Conservation (phyloP, 2,329 filamentous ascomycete genomes). For the Macrophomina pseudophaseolina region DNA sequence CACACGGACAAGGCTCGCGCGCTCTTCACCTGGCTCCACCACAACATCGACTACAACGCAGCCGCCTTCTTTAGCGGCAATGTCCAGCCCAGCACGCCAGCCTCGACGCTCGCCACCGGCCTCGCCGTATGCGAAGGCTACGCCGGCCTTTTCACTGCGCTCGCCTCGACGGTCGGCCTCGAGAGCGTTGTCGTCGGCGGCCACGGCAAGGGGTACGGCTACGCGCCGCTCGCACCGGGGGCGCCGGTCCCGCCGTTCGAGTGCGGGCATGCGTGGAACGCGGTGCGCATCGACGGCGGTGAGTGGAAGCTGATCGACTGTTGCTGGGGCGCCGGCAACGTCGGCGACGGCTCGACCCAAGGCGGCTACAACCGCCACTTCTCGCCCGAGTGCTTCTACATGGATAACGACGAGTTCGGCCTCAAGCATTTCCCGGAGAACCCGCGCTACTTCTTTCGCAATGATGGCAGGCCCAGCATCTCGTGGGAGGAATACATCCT, state of each 20-base stretch:
- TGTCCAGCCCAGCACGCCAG: conserved; percentile 70
- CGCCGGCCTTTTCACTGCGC: conserved; percentile 77
- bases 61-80: conserved; percentile 76
- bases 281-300: conserved; percentile 82
- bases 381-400: conserved; percentile 64
- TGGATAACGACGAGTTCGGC: conserved; percentile 80
- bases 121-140: conserved; percentile 92
- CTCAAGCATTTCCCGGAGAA: conserved; percentile 78
- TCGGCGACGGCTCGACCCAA: conserved; percentile 46
- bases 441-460: conserved; percentile 71
- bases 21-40: conserved; percentile 94
- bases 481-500: conserved; percentile 84
- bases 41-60: conserved; percentile 88
- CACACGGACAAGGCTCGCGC: conserved; percentile 88
- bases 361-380: conserved; percentile 71
- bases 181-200: conserved; percentile 76
- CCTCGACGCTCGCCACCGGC: conserved; percentile 75
- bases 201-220: conserved; percentile 86
- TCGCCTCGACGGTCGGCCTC: conserved; percentile 80
- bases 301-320: conserved; percentile 90
- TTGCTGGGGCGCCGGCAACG: conserved; percentile 88
- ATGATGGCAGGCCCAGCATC: conserved; percentile 66
- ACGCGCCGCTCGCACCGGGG: conserved; percentile 66
- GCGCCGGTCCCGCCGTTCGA: conserved; percentile 68
- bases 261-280: conserved; percentile 87